phyloP scores from a whole-genome alignment of 257 asterid genomes.

The Ilex aquifolium region DNA sequence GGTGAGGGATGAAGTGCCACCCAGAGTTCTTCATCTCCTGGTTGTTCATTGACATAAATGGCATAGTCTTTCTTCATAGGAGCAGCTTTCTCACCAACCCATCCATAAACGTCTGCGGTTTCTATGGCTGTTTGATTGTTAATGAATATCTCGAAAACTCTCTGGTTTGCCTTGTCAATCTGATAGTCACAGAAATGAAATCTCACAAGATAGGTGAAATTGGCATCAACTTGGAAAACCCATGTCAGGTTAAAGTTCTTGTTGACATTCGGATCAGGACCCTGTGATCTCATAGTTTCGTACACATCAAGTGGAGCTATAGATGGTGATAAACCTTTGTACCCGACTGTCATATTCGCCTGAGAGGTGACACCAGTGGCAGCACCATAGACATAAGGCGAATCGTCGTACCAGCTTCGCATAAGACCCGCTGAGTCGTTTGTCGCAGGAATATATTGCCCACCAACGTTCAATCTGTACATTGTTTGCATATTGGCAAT shows the following conservation, averaged over 20 bases:
- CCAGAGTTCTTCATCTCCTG: conserved; percentile 33
- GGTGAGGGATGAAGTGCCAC: conserved; percentile 51
- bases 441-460: conserved; percentile 38
- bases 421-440: conserved; percentile 33
- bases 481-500: conserved; percentile 42
- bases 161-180: conserved; percentile 45
- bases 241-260: conserved; percentile 63
- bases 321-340: conserved; percentile 22
- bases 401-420: conserved; percentile 67
- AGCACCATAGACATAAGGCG: conserved; percentile 58
- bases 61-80: conserved; percentile 53
- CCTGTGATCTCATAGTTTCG: conserved; percentile 53
- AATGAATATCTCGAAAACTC: conserved; percentile 50
- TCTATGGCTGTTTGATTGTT: conserved; percentile 46
- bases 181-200: conserved; percentile 67
- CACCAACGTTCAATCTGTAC: conserved; percentile 67
- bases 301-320: conserved; percentile 54
- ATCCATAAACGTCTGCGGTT: conserved; percentile 51
- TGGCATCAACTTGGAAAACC: conserved; percentile 50
- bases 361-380: conserved; percentile 38
- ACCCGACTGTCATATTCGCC: conserved; percentile 29
- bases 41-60: conserved; percentile 21
- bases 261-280: conserved; percentile 42
- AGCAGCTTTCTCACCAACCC: conserved; percentile 41
- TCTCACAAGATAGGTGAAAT: conserved; percentile 65